Evolutionary conservation across 805 yeast genomes (phyloP), one percentile per base, ranked within the genome.

Genomic region (Wickerhamiella occidentalis): DNA sequence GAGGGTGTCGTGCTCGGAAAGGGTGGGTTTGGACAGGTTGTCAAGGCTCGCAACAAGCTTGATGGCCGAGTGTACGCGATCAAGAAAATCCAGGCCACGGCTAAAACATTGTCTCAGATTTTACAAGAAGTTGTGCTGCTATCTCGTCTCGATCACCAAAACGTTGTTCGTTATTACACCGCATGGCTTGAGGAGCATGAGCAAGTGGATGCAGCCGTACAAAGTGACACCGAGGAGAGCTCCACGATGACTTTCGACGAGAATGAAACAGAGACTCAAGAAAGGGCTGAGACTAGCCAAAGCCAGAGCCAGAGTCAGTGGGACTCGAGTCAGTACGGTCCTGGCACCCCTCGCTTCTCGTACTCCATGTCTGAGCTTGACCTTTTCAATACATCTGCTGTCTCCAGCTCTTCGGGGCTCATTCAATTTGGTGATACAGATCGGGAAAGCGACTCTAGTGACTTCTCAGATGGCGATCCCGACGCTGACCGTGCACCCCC

Each of bases 1-100:
- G 98, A 92, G 61, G 83, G 86, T 40, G 92, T 90, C 0, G 77
- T 81, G 18, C 67, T 92, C 7, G 99, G 99, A 1, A 78, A 80
- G 57, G 99, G 99, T 36, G 99, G 94, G 0, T 92, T 83, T 66
- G 99, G 99, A 5, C 96, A 92, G 64, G 99, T 92, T 7, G 96
- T 92, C n/a, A 88, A 90, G 60, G 97, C 92, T 0, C 72, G 98
- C 53, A 90, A 88, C 62, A 76, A 88, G 51, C 74, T 92, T 55
- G 99, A 92, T 62, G 97, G 98, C 18, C 74, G 96, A 13, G 85
- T 84, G 57, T 92, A 92, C 64, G 99, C 99, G 0, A 79, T 92
- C 52, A 92, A 92, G 63, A 90, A 88, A 57, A 83, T 92, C 45
- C 78, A 82, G 51, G 96, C 92, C 57, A 58, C 62, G 8, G 48